These are phyloP conservation scores for Lentinula raphanica DNA, from an alignment of 768 basidiomycete genomes.

Conservation along the genomic window DNA sequence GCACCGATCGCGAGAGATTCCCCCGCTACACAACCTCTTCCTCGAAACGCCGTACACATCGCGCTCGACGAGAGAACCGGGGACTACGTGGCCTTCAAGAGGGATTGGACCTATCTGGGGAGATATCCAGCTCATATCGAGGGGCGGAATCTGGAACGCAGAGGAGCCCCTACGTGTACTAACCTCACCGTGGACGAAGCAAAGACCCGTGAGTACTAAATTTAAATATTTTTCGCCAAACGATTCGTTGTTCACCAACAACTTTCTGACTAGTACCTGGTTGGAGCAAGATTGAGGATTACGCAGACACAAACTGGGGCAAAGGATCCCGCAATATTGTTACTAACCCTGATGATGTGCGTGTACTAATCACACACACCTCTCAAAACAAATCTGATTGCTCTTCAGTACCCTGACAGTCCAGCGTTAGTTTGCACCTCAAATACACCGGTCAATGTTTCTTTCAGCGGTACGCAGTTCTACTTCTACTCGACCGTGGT, in stretches of 20 bases:
- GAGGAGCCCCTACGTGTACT: neutral
- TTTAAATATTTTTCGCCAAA: too few relatives aligned
- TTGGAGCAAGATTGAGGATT: constrained; percentile 7
- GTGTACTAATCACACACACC: neutral
- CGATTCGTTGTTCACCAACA: neutral
- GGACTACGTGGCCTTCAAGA: constrained; percentile 3
- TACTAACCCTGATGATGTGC: constrained; percentile 10
- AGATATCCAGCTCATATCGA: neutral
- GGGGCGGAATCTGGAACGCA: neutral
- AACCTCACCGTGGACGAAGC: neutral
- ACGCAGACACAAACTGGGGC: constrained; percentile 11
- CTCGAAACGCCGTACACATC: constrained; percentile 5
- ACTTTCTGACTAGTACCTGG: constrained; percentile 9
- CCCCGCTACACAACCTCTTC: neutral
- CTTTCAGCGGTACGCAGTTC: neutral
- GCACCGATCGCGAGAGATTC: neutral
- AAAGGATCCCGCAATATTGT: constrained; percentile 11
- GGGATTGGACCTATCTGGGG: constrained; percentile 3
- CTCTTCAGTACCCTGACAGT: neutral
- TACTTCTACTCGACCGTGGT: neutral
- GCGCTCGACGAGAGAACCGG: constrained; percentile 1
- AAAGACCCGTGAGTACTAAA: neutral
- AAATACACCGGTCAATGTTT: neutral
- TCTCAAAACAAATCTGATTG: neutral
- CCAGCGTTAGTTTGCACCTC: neutral